phyloP scores from a whole-genome alignment of 139 green algal species.

The Picochlorum costavermella region DNA sequence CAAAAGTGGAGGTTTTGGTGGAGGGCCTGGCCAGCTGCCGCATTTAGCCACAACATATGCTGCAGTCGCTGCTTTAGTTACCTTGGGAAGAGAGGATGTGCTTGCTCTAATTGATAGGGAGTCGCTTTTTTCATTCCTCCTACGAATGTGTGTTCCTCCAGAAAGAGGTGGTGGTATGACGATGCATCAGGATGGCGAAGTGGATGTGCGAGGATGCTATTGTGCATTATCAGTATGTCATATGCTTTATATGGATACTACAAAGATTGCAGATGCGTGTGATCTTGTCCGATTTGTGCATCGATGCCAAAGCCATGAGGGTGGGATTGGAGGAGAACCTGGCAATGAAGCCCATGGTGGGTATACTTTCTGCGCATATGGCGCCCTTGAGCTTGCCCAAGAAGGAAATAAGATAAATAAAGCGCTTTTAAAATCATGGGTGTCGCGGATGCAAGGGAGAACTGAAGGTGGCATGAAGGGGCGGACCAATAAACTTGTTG shows the following conservation, averaged over 20 bases:
- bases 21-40: slow-evolving; percentile 78
- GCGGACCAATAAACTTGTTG: slow-evolving; percentile 97
- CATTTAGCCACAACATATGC: slow-evolving; percentile 93
- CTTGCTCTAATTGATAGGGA: slow-evolving; percentile 45
- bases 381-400: slow-evolving; percentile 59
- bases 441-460: slow-evolving; percentile 52
- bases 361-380: slow-evolving; percentile 94
- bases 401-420: slow-evolving; percentile 50
- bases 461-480: slow-evolving; percentile 93
- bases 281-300: slow-evolving; percentile 55
- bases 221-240: slow-evolving; percentile 70
- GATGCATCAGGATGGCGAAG: slow-evolving; percentile 89
- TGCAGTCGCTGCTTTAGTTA: slow-evolving; percentile 70
- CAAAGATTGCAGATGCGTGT: slow-evolving; percentile 34
- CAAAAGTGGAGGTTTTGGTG: slow-evolving; percentile 73
- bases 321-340: slow-evolving; percentile 90
- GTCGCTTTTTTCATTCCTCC: slow-evolving; percentile 57
- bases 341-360: slow-evolving; percentile 95
- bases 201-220: slow-evolving; percentile 88
- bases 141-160: slow-evolving; percentile 54
- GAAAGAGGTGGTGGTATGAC: slow-evolving; percentile 67
- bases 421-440: slow-evolving; percentile 61
- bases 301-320: slow-evolving; percentile 79
- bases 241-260: slow-evolving; percentile 65
- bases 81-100: slow-evolving; percentile 61